phyloP scores from a whole-genome alignment of 768 basidiomycete genomes.

The Suillus discolor region DNA sequence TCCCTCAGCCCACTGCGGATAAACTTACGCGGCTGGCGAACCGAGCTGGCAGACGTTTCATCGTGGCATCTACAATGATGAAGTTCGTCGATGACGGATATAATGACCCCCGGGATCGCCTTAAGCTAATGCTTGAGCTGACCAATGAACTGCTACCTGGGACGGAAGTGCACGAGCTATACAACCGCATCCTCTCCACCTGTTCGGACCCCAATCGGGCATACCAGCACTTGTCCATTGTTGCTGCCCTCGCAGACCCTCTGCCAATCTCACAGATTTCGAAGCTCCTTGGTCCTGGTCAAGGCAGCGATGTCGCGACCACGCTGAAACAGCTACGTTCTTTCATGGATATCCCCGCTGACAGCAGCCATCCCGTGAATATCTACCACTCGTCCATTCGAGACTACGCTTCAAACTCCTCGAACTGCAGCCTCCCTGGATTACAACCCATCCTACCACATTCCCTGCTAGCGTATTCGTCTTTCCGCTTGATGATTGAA shows the following conservation, averaged over 20 bases:
- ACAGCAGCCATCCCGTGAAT: not conserved
- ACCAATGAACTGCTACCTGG: not conserved
- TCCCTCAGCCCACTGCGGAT: not conserved
- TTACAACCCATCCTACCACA: no score
- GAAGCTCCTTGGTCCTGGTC: not conserved
- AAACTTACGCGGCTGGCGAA: not conserved
- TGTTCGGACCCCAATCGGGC: not conserved
- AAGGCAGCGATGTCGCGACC: not conserved
- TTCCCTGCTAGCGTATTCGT: no score
- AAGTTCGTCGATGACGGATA: no score
- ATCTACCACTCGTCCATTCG: not conserved
- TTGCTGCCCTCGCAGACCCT: not conserved
- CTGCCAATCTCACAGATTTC: not conserved
- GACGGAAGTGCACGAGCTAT: not conserved
- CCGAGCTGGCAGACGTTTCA: no score
- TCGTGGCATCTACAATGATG: no score
- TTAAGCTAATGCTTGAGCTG: not conserved
- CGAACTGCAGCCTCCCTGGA: no score
- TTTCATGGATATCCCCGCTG: not conserved
- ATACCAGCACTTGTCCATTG: no score
- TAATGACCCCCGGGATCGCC: not conserved
- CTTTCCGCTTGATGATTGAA: no score
- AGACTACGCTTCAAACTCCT: no score
- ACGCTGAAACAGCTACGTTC: not conserved
- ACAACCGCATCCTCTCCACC: not conserved